Evolutionary conservation across 2,329 filamentous ascomycete genomes (phyloP).

Genomic region (Sclerotinia borealis): DNA sequence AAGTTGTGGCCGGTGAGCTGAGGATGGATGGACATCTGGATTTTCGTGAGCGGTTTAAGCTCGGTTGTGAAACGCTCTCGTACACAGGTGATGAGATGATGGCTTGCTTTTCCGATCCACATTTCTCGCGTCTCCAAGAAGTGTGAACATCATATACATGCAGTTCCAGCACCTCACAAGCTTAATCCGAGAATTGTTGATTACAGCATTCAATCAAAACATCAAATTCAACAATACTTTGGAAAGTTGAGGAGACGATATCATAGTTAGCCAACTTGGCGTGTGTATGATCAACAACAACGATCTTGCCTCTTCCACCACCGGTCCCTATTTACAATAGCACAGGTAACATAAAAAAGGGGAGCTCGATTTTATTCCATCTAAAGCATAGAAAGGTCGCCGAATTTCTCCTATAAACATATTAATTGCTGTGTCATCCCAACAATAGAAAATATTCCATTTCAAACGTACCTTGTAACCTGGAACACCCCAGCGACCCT

Average conservation of each 20-base stretch:
- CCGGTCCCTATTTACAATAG: conserved; percentile 57
- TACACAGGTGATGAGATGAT: neutral
- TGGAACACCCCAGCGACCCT: conserved; percentile 96
- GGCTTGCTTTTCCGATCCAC: neutral
- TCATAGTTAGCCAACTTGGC: conserved; percentile 9
- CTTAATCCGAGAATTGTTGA: neutral
- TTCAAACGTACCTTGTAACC: conserved; percentile 83
- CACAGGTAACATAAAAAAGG: conserved; percentile 54
- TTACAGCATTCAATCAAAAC: neutral
- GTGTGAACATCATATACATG: neutral
- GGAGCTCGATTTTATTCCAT: conserved; percentile 27
- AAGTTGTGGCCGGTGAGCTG: neutral
- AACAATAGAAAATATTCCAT: neutral
- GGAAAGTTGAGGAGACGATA: neutral
- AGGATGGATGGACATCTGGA: neutral
- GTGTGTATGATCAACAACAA: conserved; percentile 15
- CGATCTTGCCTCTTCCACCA: conserved; percentile 19
- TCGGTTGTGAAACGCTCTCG: neutral
- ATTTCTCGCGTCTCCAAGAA: neutral
- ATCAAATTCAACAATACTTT: neutral
- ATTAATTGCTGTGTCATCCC: conserved; percentile 39
- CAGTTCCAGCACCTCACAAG: neutral
- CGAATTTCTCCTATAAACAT: conserved; percentile 83
- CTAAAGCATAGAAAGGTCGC: conserved; percentile 93
- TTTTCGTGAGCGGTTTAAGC: neutral